Percentiles rank a stretch among this genome's conserved stretches.
Evolutionary conservation across 257 asterid genomes (phyloP).

Genomic region (Cordia subcordata): DNA sequence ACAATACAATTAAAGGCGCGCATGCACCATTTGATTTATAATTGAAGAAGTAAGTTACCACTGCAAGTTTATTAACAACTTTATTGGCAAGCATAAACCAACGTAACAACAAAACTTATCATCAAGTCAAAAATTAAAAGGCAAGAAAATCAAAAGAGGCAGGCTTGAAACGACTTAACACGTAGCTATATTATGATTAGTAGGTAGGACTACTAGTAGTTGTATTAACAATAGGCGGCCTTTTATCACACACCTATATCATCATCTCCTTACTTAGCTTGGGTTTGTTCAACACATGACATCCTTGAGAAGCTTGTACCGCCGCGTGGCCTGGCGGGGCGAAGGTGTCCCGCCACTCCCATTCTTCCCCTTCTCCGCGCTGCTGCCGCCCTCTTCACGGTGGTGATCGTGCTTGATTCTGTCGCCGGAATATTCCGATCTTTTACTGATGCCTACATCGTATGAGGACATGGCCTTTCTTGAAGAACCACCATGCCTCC

Average conservation of each 20-base stretch:
- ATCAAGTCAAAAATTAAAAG: slow-evolving; percentile 15
- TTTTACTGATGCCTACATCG: neutral
- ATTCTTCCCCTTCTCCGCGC: slow-evolving; percentile 48
- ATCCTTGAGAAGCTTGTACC: slow-evolving; percentile 98
- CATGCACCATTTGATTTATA: slow-evolving; percentile 3
- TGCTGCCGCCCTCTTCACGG: slow-evolving; percentile 34
- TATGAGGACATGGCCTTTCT: slow-evolving; percentile 5
- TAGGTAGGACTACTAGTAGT: slow-evolving; percentile 5
- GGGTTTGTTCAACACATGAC: slow-evolving; percentile 65
- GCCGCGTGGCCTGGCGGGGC: slow-evolving; percentile 66
- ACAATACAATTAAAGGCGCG: too few species aligned
- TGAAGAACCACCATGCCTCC: slow-evolving; percentile 26
- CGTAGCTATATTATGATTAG: slow-evolving; percentile 30
- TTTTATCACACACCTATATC: neutral
- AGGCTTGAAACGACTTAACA: slow-evolving; percentile 28
- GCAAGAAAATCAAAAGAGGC: neutral
- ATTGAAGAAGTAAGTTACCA: neutral
- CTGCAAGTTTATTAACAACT: neutral
- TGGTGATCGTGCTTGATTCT: slow-evolving; percentile 46
- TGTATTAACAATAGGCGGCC: slow-evolving; percentile 16
- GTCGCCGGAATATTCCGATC: slow-evolving; percentile 62
- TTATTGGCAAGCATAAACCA: neutral
- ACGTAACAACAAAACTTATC: slow-evolving; percentile 21
- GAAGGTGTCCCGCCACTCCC: slow-evolving; percentile 39
- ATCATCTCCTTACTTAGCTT: neutral